These are phyloP conservation scores for Blastocystis sp. DNA, from an alignment of 352 stramenopile genomes.

Conservation along the genomic window DNA sequence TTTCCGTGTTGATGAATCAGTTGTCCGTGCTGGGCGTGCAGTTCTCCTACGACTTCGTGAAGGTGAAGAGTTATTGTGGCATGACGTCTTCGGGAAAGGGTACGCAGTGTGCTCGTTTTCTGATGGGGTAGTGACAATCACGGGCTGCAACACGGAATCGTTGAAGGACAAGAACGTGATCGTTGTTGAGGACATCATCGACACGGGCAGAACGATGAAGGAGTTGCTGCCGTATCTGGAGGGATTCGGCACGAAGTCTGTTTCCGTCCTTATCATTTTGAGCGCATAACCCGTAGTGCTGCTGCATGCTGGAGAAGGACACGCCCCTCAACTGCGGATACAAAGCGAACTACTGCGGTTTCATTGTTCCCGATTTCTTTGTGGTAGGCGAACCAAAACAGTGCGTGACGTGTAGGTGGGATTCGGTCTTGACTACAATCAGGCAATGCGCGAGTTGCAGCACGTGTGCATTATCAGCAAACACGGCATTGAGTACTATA, in stretches of 20 bases:
- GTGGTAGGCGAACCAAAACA: conserved; percentile 76
- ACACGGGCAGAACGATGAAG: conserved; percentile 91
- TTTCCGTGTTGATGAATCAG: conserved; percentile 51
- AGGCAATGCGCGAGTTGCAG: conserved; percentile 87
- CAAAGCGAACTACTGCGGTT: conserved; percentile 91
- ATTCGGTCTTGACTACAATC: conserved; percentile 95
- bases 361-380: conserved; percentile 93
- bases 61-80: conserved; percentile 91
- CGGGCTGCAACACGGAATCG: conserved; percentile 83
- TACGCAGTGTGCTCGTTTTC: no score
- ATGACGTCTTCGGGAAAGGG: conserved; percentile 86
- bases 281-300: conserved; percentile 72
- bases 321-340: conserved; percentile 86
- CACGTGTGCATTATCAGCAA: conserved; percentile 85
- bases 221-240: conserved; percentile 87
- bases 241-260: conserved; percentile 81
- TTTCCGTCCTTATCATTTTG: conserved; percentile 80
- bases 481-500: conserved; percentile 82
- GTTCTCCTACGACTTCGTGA: conserved; percentile 91
- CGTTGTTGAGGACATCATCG: conserved; percentile 95
- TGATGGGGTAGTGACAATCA: conserved; percentile 81
- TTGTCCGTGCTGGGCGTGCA: conserved; percentile 80
- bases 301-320: conserved; percentile 89
- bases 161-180: conserved; percentile 87
- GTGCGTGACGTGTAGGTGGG: conserved; percentile 80